Evolutionary conservation across 2,329 filamentous ascomycete genomes (phyloP), one percentile per base, ranked within the genome.

Genomic region (Stemphylium beticola): DNA sequence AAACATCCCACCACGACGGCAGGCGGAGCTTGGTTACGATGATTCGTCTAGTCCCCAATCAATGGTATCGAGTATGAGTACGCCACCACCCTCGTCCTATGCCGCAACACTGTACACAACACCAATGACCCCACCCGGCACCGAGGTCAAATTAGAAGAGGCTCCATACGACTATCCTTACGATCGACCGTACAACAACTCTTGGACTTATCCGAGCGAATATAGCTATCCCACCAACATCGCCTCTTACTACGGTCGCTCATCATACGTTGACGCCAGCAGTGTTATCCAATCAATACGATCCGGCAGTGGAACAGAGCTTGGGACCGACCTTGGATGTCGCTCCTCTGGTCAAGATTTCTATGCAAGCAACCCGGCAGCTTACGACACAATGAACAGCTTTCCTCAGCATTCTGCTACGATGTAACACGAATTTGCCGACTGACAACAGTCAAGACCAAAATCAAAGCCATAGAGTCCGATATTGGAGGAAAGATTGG

Each of bases 201-300:
- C 63, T 4, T 74, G 72, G 72, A 36, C 50, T 2, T 68, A 68
- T 32, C 31, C 61, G 14, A 60, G 62, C 36, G 55, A 61, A 17
- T 64, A 59, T 26, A 53, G 49, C 36, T 61, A 62, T 36, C 45
- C 55, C 14, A 36, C 59, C 18, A 55, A 66, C 12, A 52, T 62
- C 11, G 37, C 46, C 17, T 45, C 55, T 12, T 67, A 70, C 54
- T 72, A 68, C 52, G 69, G 60, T 49, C 64, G 64, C 1, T 61
- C 72, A 1, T 76, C 75, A 0, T 78, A 74, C 47, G 64, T 77
- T 15, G 71, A 76, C 53, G 79, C 79, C 15, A 74, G 78, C 10
- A 76, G 78, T 42, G 77, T 81, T 37, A 79, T 82, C 26, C 74
- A 77, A 12, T 75, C 67, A 6, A 78, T 81, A 74, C 71, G 76